Evolutionary conservation across 257 asterid genomes (phyloP).

Genomic region (Plectranthus barbatus): DNA sequence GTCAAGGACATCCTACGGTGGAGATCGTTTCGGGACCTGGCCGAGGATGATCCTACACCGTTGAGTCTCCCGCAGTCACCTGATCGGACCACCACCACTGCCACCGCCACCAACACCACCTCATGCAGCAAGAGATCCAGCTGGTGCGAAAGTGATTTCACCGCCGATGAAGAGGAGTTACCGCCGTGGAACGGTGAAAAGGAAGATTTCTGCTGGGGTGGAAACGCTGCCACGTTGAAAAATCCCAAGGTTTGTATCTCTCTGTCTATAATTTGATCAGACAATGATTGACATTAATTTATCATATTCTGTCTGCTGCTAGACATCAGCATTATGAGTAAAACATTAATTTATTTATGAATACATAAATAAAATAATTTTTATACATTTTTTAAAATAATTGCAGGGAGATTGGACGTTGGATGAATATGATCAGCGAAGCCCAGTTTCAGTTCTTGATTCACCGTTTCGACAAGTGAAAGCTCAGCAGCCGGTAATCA

Average conservation of each 20-base stretch:
- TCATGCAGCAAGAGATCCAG: conserved; percentile 43
- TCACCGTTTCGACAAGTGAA: conserved; percentile 50
- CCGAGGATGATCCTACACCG: conserved; percentile 33
- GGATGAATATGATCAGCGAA: conserved; percentile 57
- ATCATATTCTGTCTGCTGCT: conserved; percentile 15
- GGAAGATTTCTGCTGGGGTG: conserved; percentile 22
- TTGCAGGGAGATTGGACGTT: conserved; percentile 31
- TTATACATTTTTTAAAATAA: background rate
- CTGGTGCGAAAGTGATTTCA: conserved; percentile 65
- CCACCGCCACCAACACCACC: conserved; percentile 12
- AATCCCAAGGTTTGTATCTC: conserved; percentile 20
- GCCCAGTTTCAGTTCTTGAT: conserved; percentile 74
- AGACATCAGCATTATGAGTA: background rate
- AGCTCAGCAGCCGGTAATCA: conserved; percentile 28
- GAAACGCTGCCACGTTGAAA: conserved; percentile 13
- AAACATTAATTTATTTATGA: background rate
- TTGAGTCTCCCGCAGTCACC: conserved; percentile 21
- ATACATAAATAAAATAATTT: background rate
- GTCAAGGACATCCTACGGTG: conserved; percentile 78
- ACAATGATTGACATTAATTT: conserved; percentile 1
- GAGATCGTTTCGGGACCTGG: conserved; percentile 63
- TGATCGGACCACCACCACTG: conserved; percentile 16
- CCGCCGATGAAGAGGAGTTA: conserved; percentile 49
- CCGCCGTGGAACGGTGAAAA: conserved; percentile 35
- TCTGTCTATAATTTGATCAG: background rate